These are phyloP conservation scores for Magnolia officinalis DNA, from an alignment of 164 flowering plant genomes.

Conservation along the genomic window DNA sequence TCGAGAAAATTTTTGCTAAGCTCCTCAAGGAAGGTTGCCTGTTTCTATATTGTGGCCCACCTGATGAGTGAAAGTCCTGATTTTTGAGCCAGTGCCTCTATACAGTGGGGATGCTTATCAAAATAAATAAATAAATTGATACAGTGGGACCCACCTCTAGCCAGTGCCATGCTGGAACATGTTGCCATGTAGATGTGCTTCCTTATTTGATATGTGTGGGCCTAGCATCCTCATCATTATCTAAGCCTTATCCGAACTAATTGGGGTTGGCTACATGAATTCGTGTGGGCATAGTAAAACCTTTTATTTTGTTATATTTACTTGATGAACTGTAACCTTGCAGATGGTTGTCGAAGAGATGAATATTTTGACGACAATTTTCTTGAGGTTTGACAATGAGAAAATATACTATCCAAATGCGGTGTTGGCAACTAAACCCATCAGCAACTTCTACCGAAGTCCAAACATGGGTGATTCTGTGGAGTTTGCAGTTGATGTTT, in stretches of 20 bases:
- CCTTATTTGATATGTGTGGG: too few relatives aligned
- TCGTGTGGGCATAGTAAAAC: background rate
- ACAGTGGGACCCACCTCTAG: background rate
- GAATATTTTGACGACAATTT: slow-evolving; percentile 77
- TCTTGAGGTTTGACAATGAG: slow-evolving; percentile 78
- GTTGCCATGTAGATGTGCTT: background rate
- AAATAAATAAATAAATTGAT: background rate
- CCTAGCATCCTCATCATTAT: too few relatives aligned
- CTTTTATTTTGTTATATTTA: background rate
- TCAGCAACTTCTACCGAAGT: slow-evolving; percentile 84
- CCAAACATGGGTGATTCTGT: slow-evolving; percentile 77
- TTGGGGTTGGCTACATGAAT: too few relatives aligned
- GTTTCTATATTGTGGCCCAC: background rate
- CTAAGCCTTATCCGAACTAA: too few relatives aligned
- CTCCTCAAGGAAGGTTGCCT: background rate
- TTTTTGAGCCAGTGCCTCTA: background rate
- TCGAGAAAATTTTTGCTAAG: background rate
- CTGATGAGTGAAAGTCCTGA: background rate
- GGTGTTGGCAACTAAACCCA: slow-evolving; percentile 62
- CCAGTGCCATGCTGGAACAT: background rate
- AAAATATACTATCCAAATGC: slow-evolving; percentile 80
- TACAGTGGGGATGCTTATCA: background rate
- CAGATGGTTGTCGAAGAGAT: slow-evolving; percentile 95
- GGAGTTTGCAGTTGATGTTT: slow-evolving; percentile 66
- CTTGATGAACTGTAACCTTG: slow-evolving; percentile 11